phyloP scores from a whole-genome alignment of 805 yeast species.

The Helenozyma rhizophorensis region DNA sequence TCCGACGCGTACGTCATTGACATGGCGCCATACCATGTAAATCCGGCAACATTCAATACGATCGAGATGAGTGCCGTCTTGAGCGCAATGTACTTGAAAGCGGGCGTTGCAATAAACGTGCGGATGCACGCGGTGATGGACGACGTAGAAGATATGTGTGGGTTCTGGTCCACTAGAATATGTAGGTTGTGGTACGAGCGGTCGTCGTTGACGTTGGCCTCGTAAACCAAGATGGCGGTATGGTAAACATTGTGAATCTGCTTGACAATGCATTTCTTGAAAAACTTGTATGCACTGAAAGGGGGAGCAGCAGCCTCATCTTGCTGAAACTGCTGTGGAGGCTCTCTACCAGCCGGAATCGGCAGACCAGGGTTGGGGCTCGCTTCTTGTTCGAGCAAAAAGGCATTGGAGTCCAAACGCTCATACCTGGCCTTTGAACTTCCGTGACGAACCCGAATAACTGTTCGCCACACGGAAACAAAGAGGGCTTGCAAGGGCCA shows the following conservation, averaged over 20 bases:
- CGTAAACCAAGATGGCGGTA: slow-evolving; percentile 40
- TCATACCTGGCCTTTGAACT: slow-evolving; percentile 19
- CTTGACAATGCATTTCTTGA: slow-evolving; percentile 34
- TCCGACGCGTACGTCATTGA: slow-evolving; percentile 76
- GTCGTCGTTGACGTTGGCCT: slow-evolving; percentile 35
- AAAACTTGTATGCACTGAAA: slow-evolving; percentile 22
- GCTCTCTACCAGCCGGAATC: slow-evolving; percentile 6
- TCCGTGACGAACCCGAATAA: slow-evolving; percentile 18
- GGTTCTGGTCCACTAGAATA: slow-evolving; percentile 31
- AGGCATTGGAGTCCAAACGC: slow-evolving; percentile 27
- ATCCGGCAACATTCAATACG: slow-evolving; percentile 70
- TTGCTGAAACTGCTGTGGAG: slow-evolving; percentile 4
- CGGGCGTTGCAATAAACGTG: slow-evolving; percentile 39
- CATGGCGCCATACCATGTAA: slow-evolving; percentile 85
- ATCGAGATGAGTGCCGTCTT: slow-evolving; percentile 45
- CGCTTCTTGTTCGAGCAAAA: slow-evolving; percentile 19
- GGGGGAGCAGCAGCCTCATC: slow-evolving; percentile 2
- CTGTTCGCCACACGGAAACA: slow-evolving; percentile 46
- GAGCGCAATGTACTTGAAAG: slow-evolving; percentile 44
- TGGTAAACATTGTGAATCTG: slow-evolving; percentile 43
- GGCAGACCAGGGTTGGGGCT: slow-evolving; percentile 3
- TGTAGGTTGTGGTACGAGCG: slow-evolving; percentile 29
- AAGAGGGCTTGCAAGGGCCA: slow-evolving; percentile 64
- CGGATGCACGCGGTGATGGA: slow-evolving; percentile 29
- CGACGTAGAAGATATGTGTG: slow-evolving; percentile 30